Conservation (phyloP, 306 rosid genomes). For the Betula pendula region DNA sequence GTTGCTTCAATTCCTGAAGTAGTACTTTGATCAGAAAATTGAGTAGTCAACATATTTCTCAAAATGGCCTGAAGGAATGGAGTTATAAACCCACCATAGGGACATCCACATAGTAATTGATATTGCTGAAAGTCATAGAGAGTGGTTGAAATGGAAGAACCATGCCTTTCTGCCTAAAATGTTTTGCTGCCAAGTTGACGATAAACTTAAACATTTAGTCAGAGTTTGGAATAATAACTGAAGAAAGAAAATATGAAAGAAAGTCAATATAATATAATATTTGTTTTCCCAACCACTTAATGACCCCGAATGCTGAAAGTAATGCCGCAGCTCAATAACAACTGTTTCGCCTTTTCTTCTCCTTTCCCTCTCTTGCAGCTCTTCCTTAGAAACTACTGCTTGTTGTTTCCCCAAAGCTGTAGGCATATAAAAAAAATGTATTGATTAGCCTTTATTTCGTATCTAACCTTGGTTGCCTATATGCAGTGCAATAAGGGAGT, state of each 20-base stretch:
- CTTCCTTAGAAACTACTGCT: constrained; percentile 88
- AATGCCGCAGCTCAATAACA: constrained; percentile 83
- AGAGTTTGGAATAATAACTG: neutral
- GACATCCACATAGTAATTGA: constrained; percentile 88
- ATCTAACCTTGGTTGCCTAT: constrained; percentile 17
- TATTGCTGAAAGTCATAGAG: constrained; percentile 86
- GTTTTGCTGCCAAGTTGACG: constrained; percentile 58
- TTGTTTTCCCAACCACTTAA: constrained; percentile 55
- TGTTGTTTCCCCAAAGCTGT: constrained; percentile 86
- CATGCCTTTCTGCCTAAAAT: constrained; percentile 90
- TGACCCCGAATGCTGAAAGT: constrained; percentile 80
- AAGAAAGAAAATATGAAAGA: constrained; percentile 3
- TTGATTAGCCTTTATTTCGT: constrained; percentile 16
- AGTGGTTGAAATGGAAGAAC: constrained; percentile 98
- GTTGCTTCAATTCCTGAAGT: constrained; percentile 87
- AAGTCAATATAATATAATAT: constrained; percentile 6
- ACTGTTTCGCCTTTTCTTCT: constrained; percentile 80
- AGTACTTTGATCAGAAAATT: constrained; percentile 42
- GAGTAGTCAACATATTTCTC: constrained; percentile 24
- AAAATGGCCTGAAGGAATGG: constrained; percentile 4
- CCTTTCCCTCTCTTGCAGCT: constrained; percentile 77
- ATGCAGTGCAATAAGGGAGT: constrained; percentile 26
- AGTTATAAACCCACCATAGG: constrained; percentile 68
- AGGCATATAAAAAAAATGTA: constrained; percentile 17
- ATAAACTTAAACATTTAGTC: constrained; percentile 17